Evolutionary conservation across 202 grass and related monocot species (phyloP), one percentile per base, ranked within the genome.

Genomic region (Schoenoplectus tabernaemontani): DNA sequence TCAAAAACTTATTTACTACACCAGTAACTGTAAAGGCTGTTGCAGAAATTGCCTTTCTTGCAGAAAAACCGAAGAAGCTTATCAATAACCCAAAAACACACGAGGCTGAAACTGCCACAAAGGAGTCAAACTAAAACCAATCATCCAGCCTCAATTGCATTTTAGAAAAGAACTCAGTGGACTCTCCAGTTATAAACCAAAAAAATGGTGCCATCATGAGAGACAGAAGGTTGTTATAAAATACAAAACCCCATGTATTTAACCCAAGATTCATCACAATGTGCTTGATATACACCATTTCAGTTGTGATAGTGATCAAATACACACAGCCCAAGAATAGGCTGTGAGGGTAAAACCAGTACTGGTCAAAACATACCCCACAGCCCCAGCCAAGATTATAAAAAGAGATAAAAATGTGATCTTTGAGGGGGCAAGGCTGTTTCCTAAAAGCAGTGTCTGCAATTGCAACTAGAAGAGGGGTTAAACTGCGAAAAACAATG

Each of bases 1-100:
- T 96, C 58, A 96, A 81, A 69, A 96, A 92, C 79, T 96, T 90
- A 69, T 96, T 96, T 50, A 88, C 93, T 15, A 96, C 87, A 36
- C 93, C 93, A 2, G 87, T 97, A 24, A 97, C 93, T 1, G 93
- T 93, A 86, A 97, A 97, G 66, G 93, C 93, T 4, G 93, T 93
- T 46, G 93, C 93, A 11, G 93, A 88, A 69, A 96, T 88, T 3
- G 87, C 86, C 59, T 83, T 88, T 83, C 90, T 86, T 15, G 85
- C 81, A 15, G 90, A 87, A 10, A 96, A 96, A 23, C 87, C 93
- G 63, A 96, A 96, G 86, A 96, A 93, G 71, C 87, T 87, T 78
- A 93, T 93, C 15, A 85, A 75, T 68, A 93, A 60, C 50, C 90
- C 90, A 62, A 93, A 90, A 6, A 93, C 69, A 48, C 87, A 93